Base-by-base conservation (phyloP, 176 grass and related monocot genomes). In the Bromus sterilis region DNA sequence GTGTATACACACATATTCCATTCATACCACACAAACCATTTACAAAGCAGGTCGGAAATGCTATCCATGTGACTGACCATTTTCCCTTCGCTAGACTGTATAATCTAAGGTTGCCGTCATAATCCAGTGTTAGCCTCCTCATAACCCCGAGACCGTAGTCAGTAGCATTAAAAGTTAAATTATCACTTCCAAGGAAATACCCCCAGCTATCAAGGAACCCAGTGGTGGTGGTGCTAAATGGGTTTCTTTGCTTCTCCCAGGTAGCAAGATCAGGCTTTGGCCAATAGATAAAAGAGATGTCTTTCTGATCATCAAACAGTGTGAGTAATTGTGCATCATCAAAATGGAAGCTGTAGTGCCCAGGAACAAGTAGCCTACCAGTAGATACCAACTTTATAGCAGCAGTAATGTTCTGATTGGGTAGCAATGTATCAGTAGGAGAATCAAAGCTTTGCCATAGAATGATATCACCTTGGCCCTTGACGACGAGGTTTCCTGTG, bases 11-110 rank as follows among this genome's bases (percentile, higher is more conserved):
- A 36, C 93, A 95, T 26, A 95, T 71, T 74, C 87, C 89, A 48
- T 92, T 90, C 10, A 24, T 62, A 13, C 93, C 93, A 49, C 93
- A 95, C 11, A 89, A 31, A 12, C 84, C 87, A 37, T 66, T 78
- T 5, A 85, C 60, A 26, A 5, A 24, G 56, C 89, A 89, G 9
- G 34, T 49, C 16, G 1, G 6, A 51, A 44, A 66, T 72, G 89
- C 87, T 31, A 85, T 46, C 86, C 87, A 95, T 40, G 89, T 76
- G 56, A 95, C 25, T 2, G 15, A 43, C 93, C 89, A 95, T 14
- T 2, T 64, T 16, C 81, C 26, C 0, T 42, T 39, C 9, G 75
- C 16, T 1, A 88, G 18, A 25, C 86, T 91, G 57, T 91, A 88
- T 43, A 84, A 1, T 26, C 89, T 66, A 57, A 91, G 81, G 34